Evolutionary conservation across 2,329 filamentous ascomycete species (phyloP).

Genomic region (Nemania abortiva): DNA sequence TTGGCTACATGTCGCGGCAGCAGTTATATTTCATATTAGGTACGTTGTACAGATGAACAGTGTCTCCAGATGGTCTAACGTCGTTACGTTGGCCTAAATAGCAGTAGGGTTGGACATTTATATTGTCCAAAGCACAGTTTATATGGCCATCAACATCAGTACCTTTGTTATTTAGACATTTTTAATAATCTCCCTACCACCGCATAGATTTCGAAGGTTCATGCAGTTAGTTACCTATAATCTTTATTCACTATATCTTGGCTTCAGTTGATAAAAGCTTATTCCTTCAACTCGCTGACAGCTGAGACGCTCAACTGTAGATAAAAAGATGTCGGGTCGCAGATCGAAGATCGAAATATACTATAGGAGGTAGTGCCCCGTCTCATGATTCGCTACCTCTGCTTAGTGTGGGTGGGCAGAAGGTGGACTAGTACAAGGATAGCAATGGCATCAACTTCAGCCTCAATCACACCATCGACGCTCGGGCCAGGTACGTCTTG

Average conservation of each 20-base stretch:
- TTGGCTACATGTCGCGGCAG: not conserved
- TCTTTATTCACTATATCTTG: slow-evolving; percentile 9
- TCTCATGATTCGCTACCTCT: not conserved
- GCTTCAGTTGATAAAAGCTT: slow-evolving; percentile 1
- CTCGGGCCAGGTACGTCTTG: slow-evolving; percentile 25
- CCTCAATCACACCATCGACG: slow-evolving; percentile 46
- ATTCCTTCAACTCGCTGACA: no score
- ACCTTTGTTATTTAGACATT: no score
- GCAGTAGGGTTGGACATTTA: not conserved
- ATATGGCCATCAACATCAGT: not conserved
- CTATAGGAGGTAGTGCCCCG: not conserved
- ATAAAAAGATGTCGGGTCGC: not conserved
- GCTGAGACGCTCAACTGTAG: no score
- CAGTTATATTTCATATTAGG: not conserved
- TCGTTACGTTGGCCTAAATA: no score
- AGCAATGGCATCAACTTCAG: slow-evolving; percentile 44
- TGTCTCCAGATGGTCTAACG: no score
- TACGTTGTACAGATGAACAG: no score
- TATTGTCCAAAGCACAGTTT: no score
- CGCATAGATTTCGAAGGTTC: not conserved
- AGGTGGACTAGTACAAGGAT: slow-evolving; percentile 7
- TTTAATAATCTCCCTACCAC: not conserved
- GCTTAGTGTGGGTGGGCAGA: not conserved
- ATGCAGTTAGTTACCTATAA: not conserved
- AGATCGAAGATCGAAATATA: not conserved